These are phyloP conservation scores for Rhizopogon sp. DNA, from an alignment of 768 basidiomycete species.

Conservation along the genomic window DNA sequence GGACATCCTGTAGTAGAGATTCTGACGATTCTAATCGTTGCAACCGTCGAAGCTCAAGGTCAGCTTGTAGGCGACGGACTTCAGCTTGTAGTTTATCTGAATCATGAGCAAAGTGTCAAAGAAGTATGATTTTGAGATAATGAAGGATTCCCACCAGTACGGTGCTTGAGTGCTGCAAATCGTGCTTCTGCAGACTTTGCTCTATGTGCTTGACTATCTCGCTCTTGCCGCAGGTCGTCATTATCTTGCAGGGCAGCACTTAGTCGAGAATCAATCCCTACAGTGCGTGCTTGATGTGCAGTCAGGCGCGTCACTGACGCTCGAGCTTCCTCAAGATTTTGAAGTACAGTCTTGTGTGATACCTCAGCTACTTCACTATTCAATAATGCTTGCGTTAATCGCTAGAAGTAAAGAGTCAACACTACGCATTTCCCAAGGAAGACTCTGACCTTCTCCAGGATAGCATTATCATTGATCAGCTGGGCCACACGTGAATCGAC, in stretches of 20 bases:
- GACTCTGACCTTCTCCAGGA: constrained; percentile 40
- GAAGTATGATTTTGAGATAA: neutral
- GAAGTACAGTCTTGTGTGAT: constrained; percentile 67
- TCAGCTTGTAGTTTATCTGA: constrained; percentile 69
- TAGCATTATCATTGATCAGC: constrained; percentile 51
- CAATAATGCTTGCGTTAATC: constrained; percentile 71
- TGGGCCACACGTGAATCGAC: constrained; percentile 30
- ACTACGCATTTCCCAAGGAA: neutral
- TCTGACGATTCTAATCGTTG: constrained; percentile 65
- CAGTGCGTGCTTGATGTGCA: constrained; percentile 62
- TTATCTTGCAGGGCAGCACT: constrained; percentile 64
- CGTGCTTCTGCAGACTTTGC: constrained; percentile 66
- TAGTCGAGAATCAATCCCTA: constrained; percentile 67
- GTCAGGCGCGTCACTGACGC: constrained; percentile 61
- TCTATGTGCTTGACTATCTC: constrained; percentile 63
- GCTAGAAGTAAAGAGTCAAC: constrained; percentile 34
- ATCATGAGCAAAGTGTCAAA: neutral
- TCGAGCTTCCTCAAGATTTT: constrained; percentile 73
- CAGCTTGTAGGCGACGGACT: constrained; percentile 57
- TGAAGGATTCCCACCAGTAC: constrained; percentile 42
- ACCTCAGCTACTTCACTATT: constrained; percentile 80
- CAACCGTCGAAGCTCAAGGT: constrained; percentile 54
- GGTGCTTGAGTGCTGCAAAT: constrained; percentile 59
- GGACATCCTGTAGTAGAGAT: constrained; percentile 60
- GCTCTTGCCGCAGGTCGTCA: constrained; percentile 82